Evolutionary conservation across 2,329 filamentous ascomycete genomes (phyloP), one percentile per base, ranked within the genome.

Genomic region (Pseudogymnoascus sp.): DNA sequence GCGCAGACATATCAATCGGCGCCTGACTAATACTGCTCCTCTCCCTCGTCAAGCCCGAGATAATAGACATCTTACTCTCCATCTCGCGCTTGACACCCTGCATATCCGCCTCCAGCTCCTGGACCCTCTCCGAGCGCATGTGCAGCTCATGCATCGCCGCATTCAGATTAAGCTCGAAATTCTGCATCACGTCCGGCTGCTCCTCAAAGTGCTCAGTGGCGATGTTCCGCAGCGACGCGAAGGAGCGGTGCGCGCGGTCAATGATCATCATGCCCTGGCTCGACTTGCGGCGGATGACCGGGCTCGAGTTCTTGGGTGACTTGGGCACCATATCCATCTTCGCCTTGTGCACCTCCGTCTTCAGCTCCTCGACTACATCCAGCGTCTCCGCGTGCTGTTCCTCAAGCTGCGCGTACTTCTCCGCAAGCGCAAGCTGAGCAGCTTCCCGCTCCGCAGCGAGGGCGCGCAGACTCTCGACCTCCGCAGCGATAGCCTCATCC

Each of bases 61-160:
- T 97, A 72, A 99, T 92, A 30, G 91, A 90, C 80, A 93, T 92
- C 83, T 99, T 99, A 66, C 84, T 87, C 72, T 99, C 94, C 88
- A 97, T 96, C 75, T 99, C 94, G 78, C 92, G 96, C 79, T 91
- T 94, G 22, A 92, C 85, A 3, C 85, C 87, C 25, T 86, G 80
- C 62, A 97, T 84, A 68, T 96, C 93, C 5, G 86, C 86, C 74
- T 99, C 94, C 12, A 99, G 80, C 69, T 92, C 87, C 71, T 95
- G 90, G 61, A 97, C 92, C 28, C 92, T 87, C 73, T 97, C 92
- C 39, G 92, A 92, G 42, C 92, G 86, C 8, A 82, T 82, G 67
- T 96, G 89, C 35, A 99, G 80, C 73, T 99, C 94, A 69, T 94
- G 90, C 87, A 97, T 93, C 63, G 93, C 91, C 1, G 91, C 84